Evolutionary conservation across 306 rosid species (phyloP).

Genomic region (Astragalus membranaceus): DNA sequence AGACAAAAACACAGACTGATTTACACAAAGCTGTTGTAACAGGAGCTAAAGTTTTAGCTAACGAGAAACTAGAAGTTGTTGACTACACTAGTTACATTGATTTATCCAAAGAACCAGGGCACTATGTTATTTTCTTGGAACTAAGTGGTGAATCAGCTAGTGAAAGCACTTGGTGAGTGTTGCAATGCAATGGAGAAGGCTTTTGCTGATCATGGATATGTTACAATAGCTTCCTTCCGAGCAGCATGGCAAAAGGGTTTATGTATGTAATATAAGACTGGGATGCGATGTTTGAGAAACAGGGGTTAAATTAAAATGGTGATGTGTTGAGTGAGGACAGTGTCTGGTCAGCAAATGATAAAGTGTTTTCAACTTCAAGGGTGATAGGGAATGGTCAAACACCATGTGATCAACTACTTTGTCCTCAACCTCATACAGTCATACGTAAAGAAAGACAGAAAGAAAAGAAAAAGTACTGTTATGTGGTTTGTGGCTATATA

Average conservation of each 20-base stretch:
- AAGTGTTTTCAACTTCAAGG: constrained; percentile 8
- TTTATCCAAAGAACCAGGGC: constrained; percentile 60
- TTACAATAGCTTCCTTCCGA: no score
- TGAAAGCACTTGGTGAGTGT: no score
- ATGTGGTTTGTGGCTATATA: not conserved
- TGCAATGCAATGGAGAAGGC: no score
- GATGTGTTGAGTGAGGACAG: not conserved
- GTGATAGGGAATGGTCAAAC: constrained; percentile 38
- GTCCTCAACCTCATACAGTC: constrained; percentile 2
- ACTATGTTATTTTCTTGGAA: constrained; percentile 88
- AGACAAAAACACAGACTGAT: constrained; percentile 89
- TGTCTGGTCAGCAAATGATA: constrained; percentile 21
- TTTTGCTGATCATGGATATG: constrained; percentile 54
- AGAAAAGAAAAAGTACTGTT: constrained; percentile 9
- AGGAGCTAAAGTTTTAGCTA: constrained; percentile 48
- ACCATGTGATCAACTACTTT: constrained; percentile 29
- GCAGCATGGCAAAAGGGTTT: no score
- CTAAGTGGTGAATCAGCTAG: not conserved
- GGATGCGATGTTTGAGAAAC: no score
- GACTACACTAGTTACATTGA: constrained; percentile 76
- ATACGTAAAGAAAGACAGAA: not conserved
- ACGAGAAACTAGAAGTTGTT: not conserved
- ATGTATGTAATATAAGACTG: no score
- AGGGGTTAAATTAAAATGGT: not conserved
- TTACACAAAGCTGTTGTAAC: constrained; percentile 66